Base-by-base conservation (phyloP, 1,139 yeast species). In the Candida dubliniensis region DNA sequence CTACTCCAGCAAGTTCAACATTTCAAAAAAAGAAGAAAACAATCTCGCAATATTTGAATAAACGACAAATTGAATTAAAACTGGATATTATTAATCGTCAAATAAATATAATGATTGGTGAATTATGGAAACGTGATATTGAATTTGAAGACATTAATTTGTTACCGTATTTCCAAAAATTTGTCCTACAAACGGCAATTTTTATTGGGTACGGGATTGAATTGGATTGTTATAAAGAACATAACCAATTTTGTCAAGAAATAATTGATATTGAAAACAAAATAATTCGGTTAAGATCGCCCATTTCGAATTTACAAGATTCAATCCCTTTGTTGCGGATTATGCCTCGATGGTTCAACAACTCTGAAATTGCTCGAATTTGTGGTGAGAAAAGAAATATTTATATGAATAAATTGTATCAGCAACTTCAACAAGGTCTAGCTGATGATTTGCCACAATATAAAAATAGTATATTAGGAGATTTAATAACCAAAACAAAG, bases 1-100 rank as follows among this genome's bases (percentile, higher is more conserved):
- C 95, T 0, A 84, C 93, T 0, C 95, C 95, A 1, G 79, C 74
- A 56, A 78, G 86, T 1, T 67, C 64, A 1, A 70, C 82, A 2
- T 84, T 74, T 55, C 68, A 69, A 48, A 66, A 65, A 23, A 76
- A 79, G 57, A 76, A 83, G 53, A 82, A 80, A 54, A 73, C 75
- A 7, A 67, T 84, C 25, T 73, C 83, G 0, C 68, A 71, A 45
- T 69, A 73, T 5, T 64, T 85, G 46, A 81, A 77, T 55, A 70
- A 60, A 41, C 62, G 51, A 34, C 59, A 58, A 36, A 66, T 86
- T 29, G 80, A 77, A 46, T 82, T 79, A 51, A 2, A 57, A 55
- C 31, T 36, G 24, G 32, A 31, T 14, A n/a, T 31, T 1, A 42
- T 53, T 12, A 43, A 45, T 36, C 37, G 29, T 4, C 53, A 48